phyloP scores from a whole-genome alignment of 257 asterid genomes.

The Handroanthus guayacan region DNA sequence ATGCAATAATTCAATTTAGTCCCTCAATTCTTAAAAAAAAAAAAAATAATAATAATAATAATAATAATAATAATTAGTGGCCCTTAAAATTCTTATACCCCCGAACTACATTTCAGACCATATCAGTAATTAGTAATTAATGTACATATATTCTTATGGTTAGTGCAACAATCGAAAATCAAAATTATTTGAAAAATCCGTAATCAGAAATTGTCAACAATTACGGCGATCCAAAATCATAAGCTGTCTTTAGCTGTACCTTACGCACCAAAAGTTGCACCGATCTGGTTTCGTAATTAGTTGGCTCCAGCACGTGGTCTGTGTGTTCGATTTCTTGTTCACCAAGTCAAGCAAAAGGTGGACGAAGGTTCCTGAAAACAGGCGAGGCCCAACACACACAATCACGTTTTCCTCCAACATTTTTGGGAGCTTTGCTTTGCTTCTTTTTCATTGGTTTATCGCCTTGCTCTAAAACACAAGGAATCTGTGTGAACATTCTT shows the following conservation, averaged over 20 bases:
- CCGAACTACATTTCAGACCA: too few relatives aligned
- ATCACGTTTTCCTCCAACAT: slow-evolving; percentile 21
- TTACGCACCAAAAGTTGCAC: neutral
- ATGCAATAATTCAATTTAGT: too few relatives aligned
- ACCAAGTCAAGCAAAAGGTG: slow-evolving; percentile 20
- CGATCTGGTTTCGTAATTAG: neutral
- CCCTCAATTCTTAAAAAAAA: too few relatives aligned
- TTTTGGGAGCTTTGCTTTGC: neutral
- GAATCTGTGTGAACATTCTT: neutral
- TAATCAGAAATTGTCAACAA: neutral
- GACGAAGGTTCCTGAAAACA: neutral
- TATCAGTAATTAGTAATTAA: too few relatives aligned
- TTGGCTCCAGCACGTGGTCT: neutral
- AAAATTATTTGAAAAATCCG: too few relatives aligned
- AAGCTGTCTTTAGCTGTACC: neutral
- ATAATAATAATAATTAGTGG: too few relatives aligned
- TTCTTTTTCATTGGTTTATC: neutral
- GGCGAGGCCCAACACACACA: neutral
- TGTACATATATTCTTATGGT: too few relatives aligned
- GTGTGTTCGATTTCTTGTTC: slow-evolving; percentile 24
- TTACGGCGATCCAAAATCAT: neutral
- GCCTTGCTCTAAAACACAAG: neutral
- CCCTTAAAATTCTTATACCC: too few relatives aligned
- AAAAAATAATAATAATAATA: too few relatives aligned
- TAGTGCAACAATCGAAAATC: too few relatives aligned